Evolutionary conservation across 257 asterid genomes (phyloP).

Genomic region (Penstemon barbatus): DNA sequence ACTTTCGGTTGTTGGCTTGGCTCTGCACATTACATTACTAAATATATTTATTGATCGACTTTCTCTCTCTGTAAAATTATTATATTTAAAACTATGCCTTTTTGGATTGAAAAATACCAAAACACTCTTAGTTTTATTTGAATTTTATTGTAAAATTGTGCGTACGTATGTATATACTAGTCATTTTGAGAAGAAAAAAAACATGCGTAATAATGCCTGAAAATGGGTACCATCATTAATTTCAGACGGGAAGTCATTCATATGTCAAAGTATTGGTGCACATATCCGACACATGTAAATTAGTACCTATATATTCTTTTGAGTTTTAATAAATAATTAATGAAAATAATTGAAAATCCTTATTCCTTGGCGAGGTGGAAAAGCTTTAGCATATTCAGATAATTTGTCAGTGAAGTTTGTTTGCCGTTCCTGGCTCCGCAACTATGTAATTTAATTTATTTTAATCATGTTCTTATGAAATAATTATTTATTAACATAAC

Average conservation of each 20-base stretch:
- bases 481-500: no score
- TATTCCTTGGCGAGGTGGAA: neutral
- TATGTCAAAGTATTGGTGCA: neutral
- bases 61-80: neutral
- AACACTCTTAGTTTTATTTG: neutral
- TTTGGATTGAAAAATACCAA: neutral
- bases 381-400: neutral
- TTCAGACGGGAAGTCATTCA: constrained; percentile 8
- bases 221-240: neutral
- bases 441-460: neutral
- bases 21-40: neutral
- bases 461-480: neutral
- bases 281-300: neutral
- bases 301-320: neutral
- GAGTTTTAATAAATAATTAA: neutral
- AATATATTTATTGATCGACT: no score
- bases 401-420: neutral
- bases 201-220: neutral
- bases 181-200: neutral
- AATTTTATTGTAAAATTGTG: no score
- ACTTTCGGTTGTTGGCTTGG: neutral
- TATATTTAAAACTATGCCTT: neutral
- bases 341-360: constrained; percentile 11
- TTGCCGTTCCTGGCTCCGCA: no score
- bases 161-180: no score